These are phyloP conservation scores for Suhomyces bribrorum DNA, from an alignment of 1,139 yeast genomes.

Conservation along the genomic window DNA sequence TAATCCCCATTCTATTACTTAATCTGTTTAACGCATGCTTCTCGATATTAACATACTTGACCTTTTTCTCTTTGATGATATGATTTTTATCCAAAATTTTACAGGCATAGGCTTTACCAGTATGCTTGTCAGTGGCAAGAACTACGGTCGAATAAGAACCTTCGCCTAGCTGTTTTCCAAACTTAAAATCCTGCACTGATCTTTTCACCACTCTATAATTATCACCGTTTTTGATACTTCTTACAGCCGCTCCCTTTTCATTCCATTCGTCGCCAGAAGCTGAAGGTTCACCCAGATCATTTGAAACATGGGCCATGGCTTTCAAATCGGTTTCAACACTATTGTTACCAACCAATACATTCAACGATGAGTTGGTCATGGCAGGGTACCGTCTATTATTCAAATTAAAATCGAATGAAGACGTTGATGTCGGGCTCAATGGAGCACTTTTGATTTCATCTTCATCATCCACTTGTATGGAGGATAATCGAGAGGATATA, in stretches of 20 bases:
- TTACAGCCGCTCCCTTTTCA: constrained; percentile 42
- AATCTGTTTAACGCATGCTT: constrained; percentile 86
- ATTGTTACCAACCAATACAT: constrained; percentile 38
- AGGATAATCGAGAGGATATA: constrained; percentile 34
- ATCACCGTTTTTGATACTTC: constrained; percentile 20
- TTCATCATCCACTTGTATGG: constrained; percentile 20
- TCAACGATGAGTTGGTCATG: constrained; percentile 38
- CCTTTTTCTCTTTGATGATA: constrained; percentile 91
- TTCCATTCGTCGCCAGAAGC: constrained; percentile 27
- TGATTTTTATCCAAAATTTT: constrained; percentile 91
- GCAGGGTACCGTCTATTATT: constrained; percentile 15
- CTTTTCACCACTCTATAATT: constrained; percentile 43
- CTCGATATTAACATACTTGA: constrained; percentile 94
- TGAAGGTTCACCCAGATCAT: constrained; percentile 13
- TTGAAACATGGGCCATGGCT: constrained; percentile 11
- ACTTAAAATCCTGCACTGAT: constrained; percentile 81
- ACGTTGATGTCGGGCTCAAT: constrained; percentile 14
- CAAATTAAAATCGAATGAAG: constrained; percentile 16
- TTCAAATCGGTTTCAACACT: constrained; percentile 13
- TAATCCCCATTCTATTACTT: constrained; percentile 72
- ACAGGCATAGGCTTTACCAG: constrained; percentile 79
- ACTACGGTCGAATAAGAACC: constrained; percentile 96
- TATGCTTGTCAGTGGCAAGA: constrained; percentile 76
- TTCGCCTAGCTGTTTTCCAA: constrained; percentile 87
- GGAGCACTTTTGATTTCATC: constrained; percentile 30